These are phyloP conservation scores for Cucurbita argyrosperma DNA, from an alignment of 306 rosid genomes.

Conservation along the genomic window DNA sequence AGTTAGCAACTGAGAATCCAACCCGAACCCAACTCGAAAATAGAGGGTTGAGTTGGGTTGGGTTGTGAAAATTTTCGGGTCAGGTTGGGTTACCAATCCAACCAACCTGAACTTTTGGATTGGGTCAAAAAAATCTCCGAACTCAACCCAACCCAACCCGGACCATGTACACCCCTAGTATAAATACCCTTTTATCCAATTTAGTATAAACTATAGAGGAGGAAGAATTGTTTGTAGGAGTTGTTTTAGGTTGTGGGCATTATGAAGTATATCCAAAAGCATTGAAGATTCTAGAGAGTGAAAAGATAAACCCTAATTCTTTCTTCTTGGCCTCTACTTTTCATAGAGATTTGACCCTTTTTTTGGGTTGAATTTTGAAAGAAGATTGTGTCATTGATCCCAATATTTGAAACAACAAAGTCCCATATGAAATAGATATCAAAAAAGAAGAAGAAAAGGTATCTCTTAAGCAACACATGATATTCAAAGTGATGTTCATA, in stretches of 20 bases:
- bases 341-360: not conserved
- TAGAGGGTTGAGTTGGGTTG: too few species aligned
- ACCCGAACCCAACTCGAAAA: too few species aligned
- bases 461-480: not conserved
- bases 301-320: not conserved
- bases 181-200: not conserved
- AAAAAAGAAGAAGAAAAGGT: not conserved
- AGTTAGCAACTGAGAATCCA: too few species aligned
- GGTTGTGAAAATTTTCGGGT: too few species aligned
- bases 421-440: not conserved
- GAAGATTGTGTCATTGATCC: not conserved
- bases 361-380: not conserved
- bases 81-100: too few species aligned
- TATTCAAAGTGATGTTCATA: not conserved
- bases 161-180: too few species aligned
- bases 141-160: too few species aligned
- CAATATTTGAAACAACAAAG: slow-evolving; percentile 5
- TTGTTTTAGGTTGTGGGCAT: not conserved
- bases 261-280: not conserved
- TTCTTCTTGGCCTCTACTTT: not conserved
- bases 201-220: not conserved
- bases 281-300: not conserved
- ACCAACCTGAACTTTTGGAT: too few species aligned
- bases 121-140: too few species aligned
- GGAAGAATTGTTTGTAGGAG: not conserved